phyloP scores from a whole-genome alignment of 1,284 basidiomycete genomes.

The Sporisorium graminicola region DNA sequence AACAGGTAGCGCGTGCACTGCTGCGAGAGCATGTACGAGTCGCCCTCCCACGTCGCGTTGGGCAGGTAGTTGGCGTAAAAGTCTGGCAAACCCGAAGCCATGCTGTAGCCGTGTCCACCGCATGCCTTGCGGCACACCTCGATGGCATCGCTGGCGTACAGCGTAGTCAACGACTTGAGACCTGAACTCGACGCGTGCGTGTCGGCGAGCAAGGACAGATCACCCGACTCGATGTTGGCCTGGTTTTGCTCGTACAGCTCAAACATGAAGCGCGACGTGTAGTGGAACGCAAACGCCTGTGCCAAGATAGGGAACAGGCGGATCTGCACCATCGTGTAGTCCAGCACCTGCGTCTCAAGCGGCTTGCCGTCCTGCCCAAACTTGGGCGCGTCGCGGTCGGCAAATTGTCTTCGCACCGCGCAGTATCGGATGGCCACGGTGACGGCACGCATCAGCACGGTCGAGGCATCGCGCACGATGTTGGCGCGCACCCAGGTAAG shows the following conservation, averaged over 20 bases:
- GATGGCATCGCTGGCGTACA: slow-evolving; percentile 69
- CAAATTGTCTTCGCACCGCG: slow-evolving; percentile 70
- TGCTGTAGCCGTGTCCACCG: slow-evolving; percentile 70
- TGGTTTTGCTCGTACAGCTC: slow-evolving; percentile 69
- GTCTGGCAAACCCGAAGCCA: slow-evolving; percentile 63
- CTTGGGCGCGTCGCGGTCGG: slow-evolving; percentile 69
- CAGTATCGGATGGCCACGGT: slow-evolving; percentile 71
- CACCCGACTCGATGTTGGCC: slow-evolving; percentile 66
- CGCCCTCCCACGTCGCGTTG: slow-evolving; percentile 70
- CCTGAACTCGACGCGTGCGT: slow-evolving; percentile 70
- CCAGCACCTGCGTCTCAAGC: slow-evolving; percentile 70
- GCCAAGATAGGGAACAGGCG: slow-evolving; percentile 71
- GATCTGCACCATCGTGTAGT: slow-evolving; percentile 70
- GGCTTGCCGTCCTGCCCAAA: slow-evolving; percentile 65
- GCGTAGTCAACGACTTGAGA: slow-evolving; percentile 69
- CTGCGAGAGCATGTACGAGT: slow-evolving; percentile 71
- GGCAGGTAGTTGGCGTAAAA: slow-evolving; percentile 64
- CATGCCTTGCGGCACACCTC: slow-evolving; percentile 70
- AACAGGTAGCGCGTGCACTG: slow-evolving; percentile 70
- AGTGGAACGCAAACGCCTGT: slow-evolving; percentile 71
- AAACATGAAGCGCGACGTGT: slow-evolving; percentile 69
- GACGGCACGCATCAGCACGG: slow-evolving; percentile 68
- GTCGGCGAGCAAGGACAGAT: slow-evolving; percentile 70
- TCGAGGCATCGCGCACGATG: slow-evolving; percentile 68
- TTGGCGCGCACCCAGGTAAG: slow-evolving; percentile 67